Percentiles rank a stretch among this genome's conserved stretches.
Conservation (phyloP, 2,329 filamentous ascomycete species). For the Incumbomyces delicatus region DNA sequence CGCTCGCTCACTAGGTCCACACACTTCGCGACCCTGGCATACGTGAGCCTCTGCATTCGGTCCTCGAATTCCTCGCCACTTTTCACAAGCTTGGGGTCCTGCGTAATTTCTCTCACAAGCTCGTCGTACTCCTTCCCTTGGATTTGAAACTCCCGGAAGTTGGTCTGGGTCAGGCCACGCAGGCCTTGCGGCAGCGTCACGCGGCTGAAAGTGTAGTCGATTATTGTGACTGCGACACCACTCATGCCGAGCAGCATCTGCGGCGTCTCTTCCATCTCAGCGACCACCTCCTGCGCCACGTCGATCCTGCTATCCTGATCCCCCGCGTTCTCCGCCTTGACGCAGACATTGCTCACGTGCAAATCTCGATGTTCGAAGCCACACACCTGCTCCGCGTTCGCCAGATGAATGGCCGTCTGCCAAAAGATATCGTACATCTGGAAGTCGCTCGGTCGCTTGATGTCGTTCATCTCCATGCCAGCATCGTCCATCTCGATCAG, state of each 20-base stretch:
- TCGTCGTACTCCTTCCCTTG: constrained; percentile 2
- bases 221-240: constrained; percentile 52
- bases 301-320: constrained; percentile 26
- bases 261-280: constrained; percentile 23
- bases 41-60: constrained; percentile 6
- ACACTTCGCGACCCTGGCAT: constrained; percentile 7
- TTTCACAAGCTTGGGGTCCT: not conserved
- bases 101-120: not conserved
- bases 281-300: constrained; percentile 23
- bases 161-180: not conserved
- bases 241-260: constrained; percentile 42
- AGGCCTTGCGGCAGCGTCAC: constrained; percentile 35
- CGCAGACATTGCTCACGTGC: constrained; percentile 5
- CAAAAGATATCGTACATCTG: constrained; percentile 57
- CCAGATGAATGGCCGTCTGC: constrained; percentile 53
- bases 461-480: constrained; percentile 46
- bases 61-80: constrained; percentile 5
- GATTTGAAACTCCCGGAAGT: constrained; percentile 6
- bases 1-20: constrained; percentile 6
- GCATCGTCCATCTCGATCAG: constrained; percentile 59
- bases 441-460: constrained; percentile 32
- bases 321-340: constrained; percentile 16
- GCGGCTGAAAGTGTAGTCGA: constrained; percentile 60
- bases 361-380: constrained; percentile 52
- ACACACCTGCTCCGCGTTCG: constrained; percentile 50